These are phyloP conservation scores for Xerocomus amazonicus DNA, from an alignment of 1,284 basidiomycete genomes.

Conservation along the genomic window DNA sequence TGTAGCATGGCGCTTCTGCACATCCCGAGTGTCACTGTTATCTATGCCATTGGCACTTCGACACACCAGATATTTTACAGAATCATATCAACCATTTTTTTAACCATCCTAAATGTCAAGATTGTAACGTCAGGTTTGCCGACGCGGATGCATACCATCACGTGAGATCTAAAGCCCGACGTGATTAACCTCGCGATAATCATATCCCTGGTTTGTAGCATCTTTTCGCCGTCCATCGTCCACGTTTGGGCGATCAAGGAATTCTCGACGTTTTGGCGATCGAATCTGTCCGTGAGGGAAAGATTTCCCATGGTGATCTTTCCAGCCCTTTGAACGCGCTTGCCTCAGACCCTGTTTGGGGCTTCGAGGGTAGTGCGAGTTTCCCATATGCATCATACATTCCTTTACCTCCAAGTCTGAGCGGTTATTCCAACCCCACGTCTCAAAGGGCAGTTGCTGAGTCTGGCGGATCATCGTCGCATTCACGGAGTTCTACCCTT, in stretches of 20 bases:
- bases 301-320: conserved; percentile 1
- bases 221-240: conserved; percentile 28
- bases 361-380: conserved; percentile 22
- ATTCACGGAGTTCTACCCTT: conserved; percentile 33
- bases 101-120: conserved; percentile 30
- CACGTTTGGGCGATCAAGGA: conserved; percentile 15
- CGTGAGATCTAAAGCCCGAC: conserved; percentile 16
- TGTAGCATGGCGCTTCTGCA: conserved; percentile 28
- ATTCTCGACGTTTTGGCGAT: not conserved
- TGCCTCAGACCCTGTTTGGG: conserved; percentile 27
- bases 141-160: conserved; percentile 33
- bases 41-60: conserved; percentile 36
- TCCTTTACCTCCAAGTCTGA: conserved; percentile 31
- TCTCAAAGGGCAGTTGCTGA: conserved; percentile 24
- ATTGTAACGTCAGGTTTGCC: conserved; percentile 27
- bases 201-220: conserved; percentile 15
- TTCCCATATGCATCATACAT: conserved; percentile 30
- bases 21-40: conserved; percentile 33
- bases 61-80: conserved; percentile 24
- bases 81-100: conserved; percentile 34
- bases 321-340: conserved; percentile 10
- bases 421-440: conserved; percentile 29
- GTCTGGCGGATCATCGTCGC: conserved; percentile 18
- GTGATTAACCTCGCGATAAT: conserved; percentile 4
- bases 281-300: conserved; percentile 4